Percentiles rank a stretch among this genome's conserved stretches.
Conservation (phyloP, 495 filamentous ascomycete species). For the Penicillium turbatum region DNA sequence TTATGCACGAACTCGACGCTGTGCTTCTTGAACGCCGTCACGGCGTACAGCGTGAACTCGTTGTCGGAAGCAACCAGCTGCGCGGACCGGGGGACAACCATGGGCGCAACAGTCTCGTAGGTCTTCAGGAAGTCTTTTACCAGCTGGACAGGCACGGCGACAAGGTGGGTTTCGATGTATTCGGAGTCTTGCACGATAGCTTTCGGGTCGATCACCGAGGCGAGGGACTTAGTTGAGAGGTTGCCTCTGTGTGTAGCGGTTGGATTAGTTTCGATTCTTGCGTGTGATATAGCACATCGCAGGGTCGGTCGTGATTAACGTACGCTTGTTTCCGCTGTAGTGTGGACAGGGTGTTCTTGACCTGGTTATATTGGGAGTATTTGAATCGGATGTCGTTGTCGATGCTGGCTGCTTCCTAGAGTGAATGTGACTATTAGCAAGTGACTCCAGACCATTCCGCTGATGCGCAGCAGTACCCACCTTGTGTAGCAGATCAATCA, state of each 20-base stretch:
- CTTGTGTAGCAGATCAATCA: conserved; percentile 84
- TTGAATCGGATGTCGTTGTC: conserved; percentile 94
- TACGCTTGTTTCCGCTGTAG: conserved; percentile 86
- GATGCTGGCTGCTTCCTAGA: conserved; percentile 74
- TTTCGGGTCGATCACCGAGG: conserved; percentile 75
- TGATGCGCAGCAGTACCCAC: conserved; percentile 37
- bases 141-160: conserved; percentile 74
- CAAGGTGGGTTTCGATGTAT: conserved; percentile 91
- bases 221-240: conserved; percentile 86
- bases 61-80: conserved; percentile 71
- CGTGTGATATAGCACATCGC: neutral
- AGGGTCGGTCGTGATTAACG: conserved; percentile 12
- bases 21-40: conserved; percentile 90
- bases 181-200: conserved; percentile 83
- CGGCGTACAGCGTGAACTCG: conserved; percentile 83
- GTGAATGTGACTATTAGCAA: neutral
- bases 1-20: conserved; percentile 81
- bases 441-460: neutral
- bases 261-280: conserved; percentile 13
- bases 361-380: conserved; percentile 84
- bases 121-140: conserved; percentile 81
- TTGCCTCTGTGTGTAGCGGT: conserved; percentile 66
- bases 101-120: conserved; percentile 81
- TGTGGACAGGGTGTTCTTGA: conserved; percentile 73
- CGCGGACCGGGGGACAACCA: conserved; percentile 88